phyloP scores from a whole-genome alignment of 768 basidiomycete species.

The Exsudoporus frostii region DNA sequence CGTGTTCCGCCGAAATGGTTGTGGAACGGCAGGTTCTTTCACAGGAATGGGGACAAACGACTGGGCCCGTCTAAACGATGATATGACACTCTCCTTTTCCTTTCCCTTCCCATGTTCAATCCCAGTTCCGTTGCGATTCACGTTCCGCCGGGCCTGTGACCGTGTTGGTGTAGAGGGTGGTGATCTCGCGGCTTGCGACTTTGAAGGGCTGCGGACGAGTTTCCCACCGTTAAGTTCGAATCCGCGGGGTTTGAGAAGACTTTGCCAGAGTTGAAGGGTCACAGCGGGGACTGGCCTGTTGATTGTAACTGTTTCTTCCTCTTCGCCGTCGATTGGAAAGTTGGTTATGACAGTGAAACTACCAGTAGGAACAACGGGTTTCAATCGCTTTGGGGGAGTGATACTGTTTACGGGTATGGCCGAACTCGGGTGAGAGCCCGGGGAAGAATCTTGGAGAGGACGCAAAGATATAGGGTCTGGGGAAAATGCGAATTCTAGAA shows the following conservation, averaged over 20 bases:
- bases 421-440: slow-evolving; percentile 13
- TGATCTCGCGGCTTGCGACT: slow-evolving; percentile 32
- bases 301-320: slow-evolving; percentile 57
- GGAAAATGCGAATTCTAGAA: background rate
- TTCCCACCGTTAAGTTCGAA: slow-evolving; percentile 57
- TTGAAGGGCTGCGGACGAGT: slow-evolving; percentile 61
- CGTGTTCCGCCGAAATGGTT: slow-evolving; percentile 46
- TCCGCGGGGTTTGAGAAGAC: slow-evolving; percentile 63
- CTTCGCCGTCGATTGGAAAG: slow-evolving; percentile 26
- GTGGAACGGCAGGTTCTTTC: slow-evolving; percentile 28
- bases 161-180: slow-evolving; percentile 16
- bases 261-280: slow-evolving; percentile 68
- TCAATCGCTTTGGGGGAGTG: slow-evolving; percentile 22
- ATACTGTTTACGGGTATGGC: slow-evolving; percentile 7
- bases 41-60: slow-evolving; percentile 52
- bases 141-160: slow-evolving; percentile 2
- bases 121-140: background rate
- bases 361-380: slow-evolving; percentile 8
- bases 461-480: slow-evolving; percentile 12
- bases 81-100: slow-evolving; percentile 43
- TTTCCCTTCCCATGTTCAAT: slow-evolving; percentile 10
- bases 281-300: slow-evolving; percentile 58
- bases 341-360: slow-evolving; percentile 22
- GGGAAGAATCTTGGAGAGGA: slow-evolving; percentile 14
- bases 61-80: slow-evolving; percentile 59